Evolutionary conservation across 768 basidiomycete species (phyloP).

Genomic region (Suillus subaureus): DNA sequence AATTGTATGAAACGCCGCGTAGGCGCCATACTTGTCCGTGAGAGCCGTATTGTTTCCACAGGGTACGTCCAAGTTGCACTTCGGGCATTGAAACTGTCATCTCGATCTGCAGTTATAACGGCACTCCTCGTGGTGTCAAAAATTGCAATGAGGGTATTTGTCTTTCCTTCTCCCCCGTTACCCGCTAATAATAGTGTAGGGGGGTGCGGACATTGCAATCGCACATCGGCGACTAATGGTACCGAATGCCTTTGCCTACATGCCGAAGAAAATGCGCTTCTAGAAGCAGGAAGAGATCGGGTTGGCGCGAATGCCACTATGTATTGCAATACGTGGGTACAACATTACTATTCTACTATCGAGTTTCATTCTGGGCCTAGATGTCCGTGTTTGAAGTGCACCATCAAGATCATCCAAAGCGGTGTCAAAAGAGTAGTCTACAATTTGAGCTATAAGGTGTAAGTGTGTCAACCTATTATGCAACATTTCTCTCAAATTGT

Average conservation of each 20-base stretch:
- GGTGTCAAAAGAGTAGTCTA: conserved; percentile 94
- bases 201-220: conserved; percentile 84
- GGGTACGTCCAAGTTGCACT: conserved; percentile 49
- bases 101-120: conserved; percentile 73
- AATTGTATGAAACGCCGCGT: conserved; percentile 99
- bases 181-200: conserved; percentile 71
- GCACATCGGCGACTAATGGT: conserved; percentile 44
- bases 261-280: conserved; percentile 95
- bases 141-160: conserved; percentile 67
- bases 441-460: conserved; percentile 96
- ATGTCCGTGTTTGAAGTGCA: conserved; percentile 97
- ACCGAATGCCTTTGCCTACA: conserved; percentile 93
- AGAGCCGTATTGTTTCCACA: conserved; percentile 76
- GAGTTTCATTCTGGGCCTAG: conserved; percentile 41
- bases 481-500: conserved; percentile 4
- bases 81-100: conserved; percentile 5
- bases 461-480: conserved; percentile 31
- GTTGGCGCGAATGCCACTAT: conserved; percentile 82
- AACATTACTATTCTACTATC: conserved; percentile 5
- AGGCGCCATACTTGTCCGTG: conserved; percentile 89
- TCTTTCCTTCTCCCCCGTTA: conserved; percentile 18
- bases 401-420: conserved; percentile 95
- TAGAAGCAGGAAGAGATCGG: conserved; percentile 92
- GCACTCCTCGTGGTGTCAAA: conserved; percentile 84
- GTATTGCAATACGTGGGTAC: conserved; percentile 94